Base-by-base conservation (phyloP, 257 asterid species). In the Euphrasia confusa region DNA sequence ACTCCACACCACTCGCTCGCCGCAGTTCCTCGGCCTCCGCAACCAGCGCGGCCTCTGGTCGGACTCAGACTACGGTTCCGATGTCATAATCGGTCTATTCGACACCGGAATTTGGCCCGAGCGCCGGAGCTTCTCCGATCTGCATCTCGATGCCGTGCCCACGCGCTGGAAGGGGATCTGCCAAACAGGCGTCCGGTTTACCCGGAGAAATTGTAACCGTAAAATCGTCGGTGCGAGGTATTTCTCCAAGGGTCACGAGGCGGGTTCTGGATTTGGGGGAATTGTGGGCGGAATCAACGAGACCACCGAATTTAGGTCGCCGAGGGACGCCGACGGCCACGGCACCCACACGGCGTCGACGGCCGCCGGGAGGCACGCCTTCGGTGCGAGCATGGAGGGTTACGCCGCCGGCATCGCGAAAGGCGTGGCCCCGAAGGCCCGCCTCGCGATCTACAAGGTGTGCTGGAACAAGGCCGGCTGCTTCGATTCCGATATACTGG, bases 71-170 rank as follows among this genome's bases (percentile, higher is more conserved):
- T 93, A 89, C 11, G 99, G 99, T 1, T 85, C 99, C 0, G 97
- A 93, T 55, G 92, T 93, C 0, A 85, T 93, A 0, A 69, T 93
- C 2, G 99, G 97, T 0, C 75, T 93, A 7, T 80, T 93, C 3
- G 99, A 89, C 30, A 93, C 99, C 0, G 99, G 99, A 0, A 81
- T 93, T 74, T 89, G 97, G 99, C 99, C 99, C 13, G 99, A 93
- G 78, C 73, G 95, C 1, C 59, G 96, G 74, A 89, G 97, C 40
- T 93, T 93, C 75, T 85, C 94, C 21, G 99, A 93, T 76, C 77
- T 87, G 75, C 83, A 89, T 66, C 80, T 93, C 27, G 97, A 94
- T 1, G 95, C 97, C 1, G 92, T 85, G 63, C 96, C 97, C 3
- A 45, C 71, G 17, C 77, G 83, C 10, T 93, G 99, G 99, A 89